Conservation (phyloP, 257 asterid species). For the Dorcoceras hygrometricum region DNA sequence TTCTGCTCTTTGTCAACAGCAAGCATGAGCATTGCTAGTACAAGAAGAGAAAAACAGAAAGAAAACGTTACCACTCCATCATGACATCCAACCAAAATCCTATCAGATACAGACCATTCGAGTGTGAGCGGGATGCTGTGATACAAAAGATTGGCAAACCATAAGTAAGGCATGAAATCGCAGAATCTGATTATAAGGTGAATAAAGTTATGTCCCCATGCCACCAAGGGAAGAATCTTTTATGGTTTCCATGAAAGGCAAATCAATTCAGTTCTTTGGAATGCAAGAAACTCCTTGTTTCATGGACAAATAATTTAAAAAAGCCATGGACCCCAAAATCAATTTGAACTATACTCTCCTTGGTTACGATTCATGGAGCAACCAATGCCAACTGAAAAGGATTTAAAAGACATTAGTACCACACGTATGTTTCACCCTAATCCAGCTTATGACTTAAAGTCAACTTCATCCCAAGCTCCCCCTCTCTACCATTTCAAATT, state of each 20-base stretch:
- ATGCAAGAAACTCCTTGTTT: constrained; percentile 7
- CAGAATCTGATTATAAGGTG: constrained; percentile 8
- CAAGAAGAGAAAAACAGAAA: constrained; percentile 21
- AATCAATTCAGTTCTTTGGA: background rate
- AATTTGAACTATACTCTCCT: background rate
- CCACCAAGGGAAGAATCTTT: background rate
- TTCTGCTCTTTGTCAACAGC: background rate
- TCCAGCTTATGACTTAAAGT: constrained; percentile 4
- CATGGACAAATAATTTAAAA: background rate
- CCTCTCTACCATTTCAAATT: background rate
- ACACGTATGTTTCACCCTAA: background rate
- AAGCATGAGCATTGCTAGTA: constrained; percentile 16
- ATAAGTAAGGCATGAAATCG: constrained; percentile 18
- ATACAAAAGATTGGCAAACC: constrained; percentile 22
- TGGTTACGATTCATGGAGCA: background rate
- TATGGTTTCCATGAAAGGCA: background rate
- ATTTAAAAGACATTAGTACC: too few relatives aligned
- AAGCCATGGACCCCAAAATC: background rate
- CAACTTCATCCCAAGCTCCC: constrained; percentile 6
- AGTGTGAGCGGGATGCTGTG: constrained; percentile 72
- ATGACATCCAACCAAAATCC: constrained; percentile 90
- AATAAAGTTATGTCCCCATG: constrained; percentile 12
- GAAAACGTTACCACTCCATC: constrained; percentile 80
- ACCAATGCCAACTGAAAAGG: background rate
- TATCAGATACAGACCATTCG: constrained; percentile 87